Evolutionary conservation across 225 moss, liverwort and hornwort genomes (phyloP), one percentile per base, ranked within the genome.

Genomic region (Rhytidiadelphus loreus): DNA sequence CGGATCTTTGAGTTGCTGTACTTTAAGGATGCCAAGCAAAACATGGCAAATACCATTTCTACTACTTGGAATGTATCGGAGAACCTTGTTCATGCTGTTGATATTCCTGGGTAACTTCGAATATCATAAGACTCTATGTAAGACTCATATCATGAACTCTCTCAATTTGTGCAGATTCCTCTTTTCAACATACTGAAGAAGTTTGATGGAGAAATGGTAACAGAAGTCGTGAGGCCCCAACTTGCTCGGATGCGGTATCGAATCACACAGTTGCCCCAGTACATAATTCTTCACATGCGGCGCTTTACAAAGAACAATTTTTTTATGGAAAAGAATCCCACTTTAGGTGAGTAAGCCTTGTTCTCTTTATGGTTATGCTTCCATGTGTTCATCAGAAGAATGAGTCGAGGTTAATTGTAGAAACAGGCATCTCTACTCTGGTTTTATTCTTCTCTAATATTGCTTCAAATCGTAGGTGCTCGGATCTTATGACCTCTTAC

Each of bases 301-400:
- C 95, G 98, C 73, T 98, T 98, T 87, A 98, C 98, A 12, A 98
- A 96, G 90, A 98, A 98, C 86, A 96, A 96, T 66, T 98, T 98
- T 81, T 98, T 98, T 86, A 91, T 98, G 86, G 98, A 98, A 90
- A 98, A 97, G 71, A 98, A 98, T 90, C 98, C 97, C 58, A 98
- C 98, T 62, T 90, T 98, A 77, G 94, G 95, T 94, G 63, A 93
- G 88, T 79, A 72, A 18, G 15, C 66, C 66, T 81, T 52, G 55
- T 79, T 76, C 25, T 63, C 63, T 24, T 77, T 53, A 28, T 57
- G 39, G 58, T 71, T 48, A 61, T 44, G 11, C 61, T 72, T 80
- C 73, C 52, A 81, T 74, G 55, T 80, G 21, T 68, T 81, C 6
- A 55, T 63, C 61, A 30, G 24, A 74, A 73, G 82, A 17, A 43